Evolutionary conservation across 2,329 filamentous ascomycete species (phyloP).

Genomic region (Decorospora gaudefroyi): DNA sequence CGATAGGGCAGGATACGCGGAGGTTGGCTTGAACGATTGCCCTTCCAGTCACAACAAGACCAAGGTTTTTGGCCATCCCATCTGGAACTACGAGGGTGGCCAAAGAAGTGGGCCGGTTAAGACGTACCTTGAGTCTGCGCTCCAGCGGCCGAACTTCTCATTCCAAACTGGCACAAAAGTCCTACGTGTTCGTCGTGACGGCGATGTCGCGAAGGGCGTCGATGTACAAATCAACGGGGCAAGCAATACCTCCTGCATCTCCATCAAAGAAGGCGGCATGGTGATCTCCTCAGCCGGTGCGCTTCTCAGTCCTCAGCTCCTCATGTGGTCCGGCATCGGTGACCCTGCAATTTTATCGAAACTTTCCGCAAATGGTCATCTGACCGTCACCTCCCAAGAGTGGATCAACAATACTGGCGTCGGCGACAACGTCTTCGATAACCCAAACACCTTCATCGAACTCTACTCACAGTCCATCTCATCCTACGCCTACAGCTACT

Average conservation of each 20-base stretch:
- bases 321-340: slow-evolving; percentile 50
- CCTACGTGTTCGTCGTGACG: slow-evolving; percentile 51
- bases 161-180: slow-evolving; percentile 53
- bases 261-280: slow-evolving; percentile 33
- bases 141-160: slow-evolving; percentile 37
- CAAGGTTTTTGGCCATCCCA: slow-evolving; percentile 55
- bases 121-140: slow-evolving; percentile 58
- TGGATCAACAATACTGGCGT: slow-evolving; percentile 59
- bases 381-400: slow-evolving; percentile 42
- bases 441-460: slow-evolving; percentile 61
- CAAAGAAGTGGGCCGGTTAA: slow-evolving; percentile 56
- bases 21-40: slow-evolving; percentile 55
- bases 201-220: slow-evolving; percentile 51
- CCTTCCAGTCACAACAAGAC: slow-evolving; percentile 52
- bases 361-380: slow-evolving; percentile 46
- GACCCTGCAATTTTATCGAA: slow-evolving; percentile 26
- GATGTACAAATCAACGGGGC: slow-evolving; percentile 44
- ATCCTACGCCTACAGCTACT: slow-evolving; percentile 57
- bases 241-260: slow-evolving; percentile 37
- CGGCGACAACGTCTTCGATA: slow-evolving; percentile 59
- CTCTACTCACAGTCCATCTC: slow-evolving; percentile 51
- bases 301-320: slow-evolving; percentile 45
- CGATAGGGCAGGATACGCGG: slow-evolving; percentile 53
- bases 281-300: slow-evolving; percentile 42
- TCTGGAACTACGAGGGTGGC: slow-evolving; percentile 56